Evolutionary conservation across 495 filamentous ascomycete genomes (phyloP).

Genomic region (Xylaria castorea): DNA sequence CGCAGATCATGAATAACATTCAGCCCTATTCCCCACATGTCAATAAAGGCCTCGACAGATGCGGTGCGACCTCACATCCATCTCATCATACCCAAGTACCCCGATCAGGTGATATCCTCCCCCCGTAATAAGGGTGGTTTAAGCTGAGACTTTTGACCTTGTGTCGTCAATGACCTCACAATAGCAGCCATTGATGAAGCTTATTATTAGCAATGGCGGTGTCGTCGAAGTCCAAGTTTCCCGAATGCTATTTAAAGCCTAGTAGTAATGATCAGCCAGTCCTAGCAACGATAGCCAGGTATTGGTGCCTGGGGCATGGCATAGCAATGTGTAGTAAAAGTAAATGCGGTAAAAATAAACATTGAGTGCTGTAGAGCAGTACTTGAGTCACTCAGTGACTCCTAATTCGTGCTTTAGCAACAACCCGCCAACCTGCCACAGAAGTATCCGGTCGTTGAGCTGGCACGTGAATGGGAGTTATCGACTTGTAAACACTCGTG

Average conservation of each 20-base stretch:
- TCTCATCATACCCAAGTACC: not conserved
- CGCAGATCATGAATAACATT: not conserved
- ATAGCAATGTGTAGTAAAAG: not conserved
- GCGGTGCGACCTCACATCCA: not conserved
- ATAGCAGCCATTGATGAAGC: not conserved
- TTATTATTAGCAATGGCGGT: conserved; percentile 20
- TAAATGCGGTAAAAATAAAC: too few relatives aligned
- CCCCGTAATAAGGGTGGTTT: not conserved
- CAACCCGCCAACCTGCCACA: not conserved
- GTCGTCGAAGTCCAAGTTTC: not conserved
- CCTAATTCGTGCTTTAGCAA: not conserved
- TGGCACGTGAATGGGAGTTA: not conserved
- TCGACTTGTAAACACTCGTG: not conserved
- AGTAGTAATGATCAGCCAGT: not conserved
- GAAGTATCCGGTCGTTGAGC: not conserved
- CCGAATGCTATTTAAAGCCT: conserved; percentile 4
- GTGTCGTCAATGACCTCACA: not conserved
- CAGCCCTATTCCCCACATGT: conserved; percentile 8
- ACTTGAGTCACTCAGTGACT: not conserved
- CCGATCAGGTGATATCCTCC: not conserved
- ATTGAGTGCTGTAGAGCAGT: not conserved
- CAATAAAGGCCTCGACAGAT: not conserved
- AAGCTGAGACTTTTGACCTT: not conserved
- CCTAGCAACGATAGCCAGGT: not conserved
- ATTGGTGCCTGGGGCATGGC: not conserved